These are phyloP conservation scores for Aspergillus heteromorphus DNA, from an alignment of 495 filamentous ascomycete genomes.

Conservation along the genomic window DNA sequence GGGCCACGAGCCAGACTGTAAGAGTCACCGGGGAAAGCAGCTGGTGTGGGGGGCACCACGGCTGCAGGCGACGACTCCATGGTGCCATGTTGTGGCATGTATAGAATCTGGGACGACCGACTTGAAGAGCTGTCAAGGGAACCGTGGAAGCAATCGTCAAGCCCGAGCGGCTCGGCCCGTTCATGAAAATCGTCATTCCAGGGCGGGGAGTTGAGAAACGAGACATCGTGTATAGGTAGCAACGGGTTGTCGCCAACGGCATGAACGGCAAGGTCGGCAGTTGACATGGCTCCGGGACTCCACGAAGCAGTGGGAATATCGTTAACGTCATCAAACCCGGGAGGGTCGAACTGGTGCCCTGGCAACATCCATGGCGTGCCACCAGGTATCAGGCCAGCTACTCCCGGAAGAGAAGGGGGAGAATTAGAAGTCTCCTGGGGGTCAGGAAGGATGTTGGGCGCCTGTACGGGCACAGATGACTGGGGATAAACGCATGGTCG, in stretches of 20 bases:
- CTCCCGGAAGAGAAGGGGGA: neutral
- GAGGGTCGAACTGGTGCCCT: neutral
- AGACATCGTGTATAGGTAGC: neutral
- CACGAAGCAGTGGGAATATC: neutral
- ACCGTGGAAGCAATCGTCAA: neutral
- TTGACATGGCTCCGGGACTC: neutral
- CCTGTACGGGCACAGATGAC: constrained; percentile 4
- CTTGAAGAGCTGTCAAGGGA: neutral
- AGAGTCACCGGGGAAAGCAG: neutral
- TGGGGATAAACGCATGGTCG: constrained; percentile 10
- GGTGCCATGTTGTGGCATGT: neutral
- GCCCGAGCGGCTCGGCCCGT: neutral
- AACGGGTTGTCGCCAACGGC: neutral
- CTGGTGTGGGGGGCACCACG: neutral
- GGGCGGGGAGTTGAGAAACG: neutral
- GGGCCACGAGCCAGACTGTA: neutral
- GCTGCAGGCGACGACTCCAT: neutral
- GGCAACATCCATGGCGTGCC: neutral
- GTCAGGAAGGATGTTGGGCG: neutral
- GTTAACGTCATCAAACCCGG: neutral
- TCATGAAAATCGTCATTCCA: constrained; percentile 8
- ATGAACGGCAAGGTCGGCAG: neutral
- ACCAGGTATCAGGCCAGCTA: neutral
- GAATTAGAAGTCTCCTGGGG: neutral
- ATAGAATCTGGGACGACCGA: neutral